Evolutionary conservation across 805 yeast species (phyloP).

Genomic region (Myxozyma lipomycoides): DNA sequence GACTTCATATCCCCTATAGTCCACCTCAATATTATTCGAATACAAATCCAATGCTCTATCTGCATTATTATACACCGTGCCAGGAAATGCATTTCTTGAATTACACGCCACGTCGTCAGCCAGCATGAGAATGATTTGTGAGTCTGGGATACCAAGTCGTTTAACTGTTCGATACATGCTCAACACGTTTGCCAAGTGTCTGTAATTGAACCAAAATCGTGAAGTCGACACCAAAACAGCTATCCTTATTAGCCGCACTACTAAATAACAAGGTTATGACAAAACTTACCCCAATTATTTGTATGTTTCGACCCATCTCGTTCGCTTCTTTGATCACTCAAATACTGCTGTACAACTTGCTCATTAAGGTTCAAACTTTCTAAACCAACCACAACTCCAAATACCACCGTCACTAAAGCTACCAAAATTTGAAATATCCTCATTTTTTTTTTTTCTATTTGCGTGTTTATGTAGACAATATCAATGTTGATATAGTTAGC

Average conservation of each 20-base stretch:
- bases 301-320: constrained; percentile 43
- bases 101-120: constrained; percentile 97
- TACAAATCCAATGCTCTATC: constrained; percentile 89
- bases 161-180: constrained; percentile 95
- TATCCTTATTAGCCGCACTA: background rate
- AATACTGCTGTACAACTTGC: background rate
- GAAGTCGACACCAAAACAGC: constrained; percentile 95
- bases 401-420: no score
- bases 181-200: constrained; percentile 95
- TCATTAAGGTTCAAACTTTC: no score
- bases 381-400: no score
- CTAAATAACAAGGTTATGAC: background rate
- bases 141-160: constrained; percentile 94
- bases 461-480: no score
- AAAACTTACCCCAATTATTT: constrained; percentile 49
- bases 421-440: no score
- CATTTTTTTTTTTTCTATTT: no score
- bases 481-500: no score
- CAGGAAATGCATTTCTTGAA: constrained; percentile 93
- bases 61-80: constrained; percentile 89
- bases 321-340: background rate
- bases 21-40: constrained; percentile 93
- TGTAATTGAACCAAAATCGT: constrained; percentile 95
- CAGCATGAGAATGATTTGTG: constrained; percentile 91
- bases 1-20: constrained; percentile 95